A percentile compares a stretch with the other conserved stretches of the same genome.
These are phyloP conservation scores for Pseudogymnoascus sp. DNA, from an alignment of 2,329 filamentous ascomycete genomes.

Conservation along the genomic window DNA sequence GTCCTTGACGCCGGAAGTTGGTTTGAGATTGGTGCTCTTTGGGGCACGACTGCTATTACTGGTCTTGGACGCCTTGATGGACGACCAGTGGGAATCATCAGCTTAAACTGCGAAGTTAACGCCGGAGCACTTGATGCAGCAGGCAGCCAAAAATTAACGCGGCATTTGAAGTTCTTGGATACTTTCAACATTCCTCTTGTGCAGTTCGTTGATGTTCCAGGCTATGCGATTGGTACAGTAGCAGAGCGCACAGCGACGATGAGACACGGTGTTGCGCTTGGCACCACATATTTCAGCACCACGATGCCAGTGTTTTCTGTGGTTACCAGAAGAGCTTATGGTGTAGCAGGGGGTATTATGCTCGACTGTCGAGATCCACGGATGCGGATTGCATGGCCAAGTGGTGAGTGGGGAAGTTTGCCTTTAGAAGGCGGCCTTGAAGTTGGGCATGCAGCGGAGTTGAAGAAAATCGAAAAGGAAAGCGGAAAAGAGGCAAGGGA, in stretches of 20 bases:
- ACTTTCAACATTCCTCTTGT: conserved; percentile 56
- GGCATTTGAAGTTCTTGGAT: conserved; percentile 54
- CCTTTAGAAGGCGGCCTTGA: conserved; percentile 57
- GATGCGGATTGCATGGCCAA: conserved; percentile 55
- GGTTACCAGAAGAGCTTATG: conserved; percentile 50
- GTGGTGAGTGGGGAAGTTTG: conserved; percentile 52
- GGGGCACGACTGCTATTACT: conserved; percentile 53
- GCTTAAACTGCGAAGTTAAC: conserved; percentile 52
- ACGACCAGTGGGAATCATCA: conserved; percentile 48
- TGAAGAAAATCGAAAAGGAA: conserved; percentile 44
- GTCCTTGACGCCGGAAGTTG: conserved; percentile 48
- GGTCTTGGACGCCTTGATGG: conserved; percentile 51
- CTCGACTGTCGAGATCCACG: conserved; percentile 51
- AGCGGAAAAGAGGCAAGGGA: conserved; percentile 38
- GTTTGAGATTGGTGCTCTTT: conserved; percentile 56
- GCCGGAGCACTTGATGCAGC: conserved; percentile 52
- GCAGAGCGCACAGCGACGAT: conserved; percentile 56
- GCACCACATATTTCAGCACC: conserved; percentile 52
- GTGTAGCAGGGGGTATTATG: conserved; percentile 57
- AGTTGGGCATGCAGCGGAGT: conserved; percentile 51
- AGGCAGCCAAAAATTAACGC: conserved; percentile 51
- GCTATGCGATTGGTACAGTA: conserved; percentile 55
- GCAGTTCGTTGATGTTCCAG: conserved; percentile 54
- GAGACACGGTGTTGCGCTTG: conserved; percentile 53
- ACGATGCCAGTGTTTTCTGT: conserved; percentile 55